Base-by-base conservation (phyloP, 495 filamentous ascomycete species). In the Tirmania nivea region DNA sequence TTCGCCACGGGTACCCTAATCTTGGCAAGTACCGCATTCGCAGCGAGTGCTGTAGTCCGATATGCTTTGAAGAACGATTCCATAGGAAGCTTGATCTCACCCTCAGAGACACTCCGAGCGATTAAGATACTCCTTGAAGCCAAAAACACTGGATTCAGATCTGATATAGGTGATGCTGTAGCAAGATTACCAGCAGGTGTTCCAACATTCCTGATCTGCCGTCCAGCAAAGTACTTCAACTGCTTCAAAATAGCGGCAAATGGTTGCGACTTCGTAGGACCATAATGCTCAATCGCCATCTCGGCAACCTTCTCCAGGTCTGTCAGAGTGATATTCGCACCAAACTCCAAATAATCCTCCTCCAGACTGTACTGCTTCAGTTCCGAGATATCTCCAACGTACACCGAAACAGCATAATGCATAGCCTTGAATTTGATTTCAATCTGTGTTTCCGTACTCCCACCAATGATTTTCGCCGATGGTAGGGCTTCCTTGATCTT, bases 401-500 rank as follows among this genome's bases (percentile, higher is more conserved):
- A 96, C 0, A 97, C 88, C 0, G 86, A 95, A 7, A 81, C 78
- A 10, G 78, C 76, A 65, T 94, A 97, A 59, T 86, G 78, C 76
- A 92, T 78, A 2, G 78, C 85, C 70, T 97, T 96, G 74, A 97
- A 97, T 64, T 94, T 95, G 68, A 93, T 81, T 67, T 97, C 90
- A 52, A 97, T 95, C 65, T 95, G 90, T 0, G 89, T 96, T 68
- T 97, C 90, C 4, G 86, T 93, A 64, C 86, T 93, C 45, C 90
- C 90, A 25, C 88, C 89, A 56, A 97, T 94, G 54, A 97, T 74
- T 68, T 97, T 97, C 2, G 89, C 84, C 6, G 79, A 78, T 0
- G 88, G 90, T 56, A 87, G 80, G 0, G 77, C 77, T 59, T 70
- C 78, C 70, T 94, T 95, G 67, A 97, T 93, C 59, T 94, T 80